These are phyloP conservation scores for Lindgomyces ingoldianus DNA, from an alignment of 495 filamentous ascomycete species.

Conservation along the genomic window DNA sequence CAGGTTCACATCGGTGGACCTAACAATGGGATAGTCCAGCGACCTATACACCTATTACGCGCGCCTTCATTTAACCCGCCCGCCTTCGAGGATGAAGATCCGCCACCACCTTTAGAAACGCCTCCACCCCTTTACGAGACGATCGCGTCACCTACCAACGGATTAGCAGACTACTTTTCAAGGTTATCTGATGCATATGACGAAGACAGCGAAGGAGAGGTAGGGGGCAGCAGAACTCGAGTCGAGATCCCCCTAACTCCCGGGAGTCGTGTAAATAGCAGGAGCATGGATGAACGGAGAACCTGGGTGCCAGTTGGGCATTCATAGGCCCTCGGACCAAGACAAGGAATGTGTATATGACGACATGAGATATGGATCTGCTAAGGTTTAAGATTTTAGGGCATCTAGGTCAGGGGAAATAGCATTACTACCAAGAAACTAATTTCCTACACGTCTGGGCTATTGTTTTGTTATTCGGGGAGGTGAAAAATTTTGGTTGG, in stretches of 20 bases:
- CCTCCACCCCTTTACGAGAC: conserved; percentile 86
- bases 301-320: conserved; percentile 47
- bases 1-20: conserved; percentile 43
- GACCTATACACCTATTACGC: conserved; percentile 90
- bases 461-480: neutral
- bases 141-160: conserved; percentile 72
- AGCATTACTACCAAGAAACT: neutral
- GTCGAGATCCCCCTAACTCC: conserved; percentile 70
- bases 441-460: neutral
- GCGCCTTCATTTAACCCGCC: conserved; percentile 87
- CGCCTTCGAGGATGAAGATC: conserved; percentile 81
- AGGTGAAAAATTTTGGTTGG: conserved; percentile 2
- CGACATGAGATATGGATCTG: conserved; percentile 17
- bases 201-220: conserved; percentile 54
- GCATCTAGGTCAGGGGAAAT: neutral
- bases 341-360: conserved; percentile 7
- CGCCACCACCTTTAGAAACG: conserved; percentile 80
- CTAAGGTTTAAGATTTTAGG: neutral
- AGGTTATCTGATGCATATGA: conserved; percentile 64
- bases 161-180: conserved; percentile 88
- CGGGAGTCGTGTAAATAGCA: conserved; percentile 61
- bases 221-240: conserved; percentile 46
- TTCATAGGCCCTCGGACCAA: conserved; percentile 8
- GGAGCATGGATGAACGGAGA: conserved; percentile 63
- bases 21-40: conserved; percentile 39